These are phyloP conservation scores for Fraxinus pennsylvanica DNA, from an alignment of 257 asterid species.

Conservation along the genomic window DNA sequence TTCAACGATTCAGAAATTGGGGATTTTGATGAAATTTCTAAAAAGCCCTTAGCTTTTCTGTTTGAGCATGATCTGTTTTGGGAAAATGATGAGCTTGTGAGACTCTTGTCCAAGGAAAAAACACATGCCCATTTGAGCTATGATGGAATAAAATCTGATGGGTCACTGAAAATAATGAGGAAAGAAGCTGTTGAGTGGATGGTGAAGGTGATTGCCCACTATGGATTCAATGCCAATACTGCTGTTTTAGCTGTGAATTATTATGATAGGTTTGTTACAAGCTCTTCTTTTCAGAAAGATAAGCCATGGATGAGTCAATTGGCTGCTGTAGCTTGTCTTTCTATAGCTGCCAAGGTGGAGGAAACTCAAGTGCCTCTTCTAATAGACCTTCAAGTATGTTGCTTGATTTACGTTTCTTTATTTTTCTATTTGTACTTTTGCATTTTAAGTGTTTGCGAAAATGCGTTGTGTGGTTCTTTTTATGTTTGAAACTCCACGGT, in stretches of 20 bases:
- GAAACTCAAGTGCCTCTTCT: slow-evolving; percentile 55
- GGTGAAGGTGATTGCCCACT: slow-evolving; percentile 34
- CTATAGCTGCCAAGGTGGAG: slow-evolving; percentile 56
- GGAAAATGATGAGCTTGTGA: slow-evolving; percentile 47
- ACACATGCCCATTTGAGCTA: slow-evolving; percentile 24
- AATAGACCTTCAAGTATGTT: slow-evolving; percentile 51
- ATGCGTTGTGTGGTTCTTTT: background rate
- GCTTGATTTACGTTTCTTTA: background rate
- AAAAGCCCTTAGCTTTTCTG: slow-evolving; percentile 32
- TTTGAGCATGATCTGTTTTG: slow-evolving; percentile 45
- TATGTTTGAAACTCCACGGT: background rate
- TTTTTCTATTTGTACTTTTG: background rate
- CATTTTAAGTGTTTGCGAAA: slow-evolving; percentile 21
- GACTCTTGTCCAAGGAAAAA: slow-evolving; percentile 41
- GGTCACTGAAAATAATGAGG: slow-evolving; percentile 27
- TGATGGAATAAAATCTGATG: slow-evolving; percentile 23
- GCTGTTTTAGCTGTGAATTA: slow-evolving; percentile 46
- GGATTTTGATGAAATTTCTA: background rate
- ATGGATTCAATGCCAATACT: slow-evolving; percentile 41
- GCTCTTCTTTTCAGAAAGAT: slow-evolving; percentile 41
- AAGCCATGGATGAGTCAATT: slow-evolving; percentile 60
- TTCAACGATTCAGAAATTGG: slow-evolving; percentile 22
- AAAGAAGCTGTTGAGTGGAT: slow-evolving; percentile 47
- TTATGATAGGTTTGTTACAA: slow-evolving; percentile 41
- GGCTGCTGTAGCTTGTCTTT: slow-evolving; percentile 54